Evolutionary conservation across 2,329 filamentous ascomycete species (phyloP).

Genomic region (Zarea fungicola): DNA sequence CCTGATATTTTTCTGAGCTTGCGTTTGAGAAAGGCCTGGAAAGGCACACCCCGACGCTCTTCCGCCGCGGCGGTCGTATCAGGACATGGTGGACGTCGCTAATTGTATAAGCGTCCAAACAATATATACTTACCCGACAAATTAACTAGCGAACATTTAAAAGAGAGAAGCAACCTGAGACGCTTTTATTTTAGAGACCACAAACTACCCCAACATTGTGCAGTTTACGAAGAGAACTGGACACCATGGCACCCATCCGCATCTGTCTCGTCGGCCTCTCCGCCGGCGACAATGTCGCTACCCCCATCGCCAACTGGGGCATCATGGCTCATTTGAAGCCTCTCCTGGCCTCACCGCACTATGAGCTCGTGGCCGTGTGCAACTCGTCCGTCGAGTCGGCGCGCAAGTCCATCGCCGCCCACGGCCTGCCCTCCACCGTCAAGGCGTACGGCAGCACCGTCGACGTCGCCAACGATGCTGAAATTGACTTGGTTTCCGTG

Average conservation of each 20-base stretch:
- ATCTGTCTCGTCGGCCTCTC: constrained; percentile 51
- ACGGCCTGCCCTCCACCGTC: constrained; percentile 29
- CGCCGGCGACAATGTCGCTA: constrained; percentile 38
- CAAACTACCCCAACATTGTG: no score
- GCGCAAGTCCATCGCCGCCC: constrained; percentile 32
- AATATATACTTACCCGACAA: no score
- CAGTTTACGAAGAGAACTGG: no score
- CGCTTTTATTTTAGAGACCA: neutral
- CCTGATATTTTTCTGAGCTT: no score
- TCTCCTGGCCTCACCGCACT: constrained; percentile 22
- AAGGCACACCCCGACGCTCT: no score
- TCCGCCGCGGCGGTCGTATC: no score
- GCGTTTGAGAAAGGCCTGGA: no score
- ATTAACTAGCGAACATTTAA: no score
- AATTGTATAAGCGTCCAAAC: no score
- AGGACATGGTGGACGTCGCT: no score
- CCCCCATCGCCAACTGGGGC: constrained; percentile 43
- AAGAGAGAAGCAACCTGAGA: no score
- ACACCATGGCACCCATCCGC: constrained; percentile 38
- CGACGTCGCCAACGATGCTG: constrained; percentile 31
- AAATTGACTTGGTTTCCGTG: constrained; percentile 46
- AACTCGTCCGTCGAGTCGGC: constrained; percentile 40
- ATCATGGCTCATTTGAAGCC: constrained; percentile 50
- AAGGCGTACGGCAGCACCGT: constrained; percentile 41
- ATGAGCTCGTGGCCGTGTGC: constrained; percentile 40